These are phyloP conservation scores for Erucastrum elatum DNA, from an alignment of 345 rosid genomes.

Conservation along the genomic window DNA sequence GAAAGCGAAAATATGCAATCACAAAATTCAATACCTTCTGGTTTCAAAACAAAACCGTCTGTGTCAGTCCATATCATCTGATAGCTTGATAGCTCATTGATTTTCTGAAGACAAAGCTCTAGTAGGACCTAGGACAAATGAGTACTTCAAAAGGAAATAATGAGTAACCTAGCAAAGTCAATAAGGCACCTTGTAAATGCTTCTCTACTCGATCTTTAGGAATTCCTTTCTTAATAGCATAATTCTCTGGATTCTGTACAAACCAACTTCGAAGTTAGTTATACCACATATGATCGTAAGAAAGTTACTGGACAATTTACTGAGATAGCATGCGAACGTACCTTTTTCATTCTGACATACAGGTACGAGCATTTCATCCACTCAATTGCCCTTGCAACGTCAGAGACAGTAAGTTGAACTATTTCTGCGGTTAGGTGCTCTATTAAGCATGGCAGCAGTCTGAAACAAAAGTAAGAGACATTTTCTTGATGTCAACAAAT, in stretches of 20 bases:
- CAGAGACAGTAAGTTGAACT: slow-evolving; percentile 87
- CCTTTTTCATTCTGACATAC: slow-evolving; percentile 93
- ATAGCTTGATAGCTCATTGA: slow-evolving; percentile 69
- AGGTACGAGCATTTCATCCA: slow-evolving; percentile 97
- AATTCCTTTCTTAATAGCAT: slow-evolving; percentile 74
- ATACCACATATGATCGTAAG: not conserved
- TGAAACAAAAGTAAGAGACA: slow-evolving; percentile 38
- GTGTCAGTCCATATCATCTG: slow-evolving; percentile 91
- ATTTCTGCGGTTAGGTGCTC: slow-evolving; percentile 99
- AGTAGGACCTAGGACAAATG: slow-evolving; percentile 25
- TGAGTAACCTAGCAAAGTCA: slow-evolving; percentile 15
- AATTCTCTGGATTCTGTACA: slow-evolving; percentile 82
- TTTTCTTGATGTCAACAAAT: not conserved
- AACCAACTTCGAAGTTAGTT: slow-evolving; percentile 17
- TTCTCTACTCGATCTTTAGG: slow-evolving; percentile 76
- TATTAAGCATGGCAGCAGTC: slow-evolving; percentile 82
- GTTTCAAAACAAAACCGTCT: slow-evolving; percentile 86
- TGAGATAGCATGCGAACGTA: slow-evolving; percentile 35
- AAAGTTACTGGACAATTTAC: not conserved
- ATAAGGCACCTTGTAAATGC: slow-evolving; percentile 72
- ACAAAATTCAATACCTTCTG: slow-evolving; percentile 60
- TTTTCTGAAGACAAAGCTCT: slow-evolving; percentile 83
- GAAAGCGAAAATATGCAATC: slow-evolving; percentile 12
- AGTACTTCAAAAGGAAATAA: slow-evolving; percentile 27
- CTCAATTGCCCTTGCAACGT: slow-evolving; percentile 83